Conservation (phyloP, 805 yeast species). For the Saccharomycopsis malanga region DNA sequence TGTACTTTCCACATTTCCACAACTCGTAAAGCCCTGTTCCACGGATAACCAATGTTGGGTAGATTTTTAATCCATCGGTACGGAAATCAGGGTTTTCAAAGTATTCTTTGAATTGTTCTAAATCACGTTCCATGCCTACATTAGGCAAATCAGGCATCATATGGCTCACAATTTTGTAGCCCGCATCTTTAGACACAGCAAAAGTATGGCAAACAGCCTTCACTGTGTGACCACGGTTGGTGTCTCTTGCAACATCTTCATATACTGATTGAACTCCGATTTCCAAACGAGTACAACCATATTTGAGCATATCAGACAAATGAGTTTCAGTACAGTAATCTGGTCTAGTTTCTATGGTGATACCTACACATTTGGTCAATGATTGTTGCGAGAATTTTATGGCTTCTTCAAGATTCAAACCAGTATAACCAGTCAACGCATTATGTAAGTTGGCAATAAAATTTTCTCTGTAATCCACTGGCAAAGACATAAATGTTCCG, state of each 20-base stretch:
- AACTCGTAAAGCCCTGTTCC: constrained; percentile 96
- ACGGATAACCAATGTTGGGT: constrained; percentile 93
- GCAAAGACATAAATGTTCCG: constrained; percentile 95
- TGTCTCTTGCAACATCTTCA: constrained; percentile 97
- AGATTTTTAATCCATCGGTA: constrained; percentile 92
- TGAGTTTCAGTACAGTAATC: constrained; percentile 97
- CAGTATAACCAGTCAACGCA: constrained; percentile 89
- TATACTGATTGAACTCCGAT: constrained; percentile 96
- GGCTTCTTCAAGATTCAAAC: constrained; percentile 83
- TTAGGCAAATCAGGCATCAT: constrained; percentile 99
- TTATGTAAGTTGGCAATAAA: constrained; percentile 89
- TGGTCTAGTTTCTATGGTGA: constrained; percentile 96
- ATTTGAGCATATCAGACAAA: constrained; percentile 87
- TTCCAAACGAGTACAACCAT: constrained; percentile 95
- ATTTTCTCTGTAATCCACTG: constrained; percentile 79
- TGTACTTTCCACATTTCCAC: constrained; percentile 94
- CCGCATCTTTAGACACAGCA: constrained; percentile 94
- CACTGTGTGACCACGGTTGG: constrained; percentile 97
- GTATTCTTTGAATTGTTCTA: constrained; percentile 92
- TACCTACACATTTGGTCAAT: constrained; percentile 95
- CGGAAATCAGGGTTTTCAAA: constrained; percentile 95
- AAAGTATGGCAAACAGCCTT: constrained; percentile 94
- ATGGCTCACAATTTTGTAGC: constrained; percentile 94
- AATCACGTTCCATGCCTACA: constrained; percentile 96
- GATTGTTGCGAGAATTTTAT: constrained; percentile 88